Evolutionary conservation across 1,284 basidiomycete species (phyloP), one percentile per base, ranked within the genome.

Genomic region (Sporisorium reilianum): DNA sequence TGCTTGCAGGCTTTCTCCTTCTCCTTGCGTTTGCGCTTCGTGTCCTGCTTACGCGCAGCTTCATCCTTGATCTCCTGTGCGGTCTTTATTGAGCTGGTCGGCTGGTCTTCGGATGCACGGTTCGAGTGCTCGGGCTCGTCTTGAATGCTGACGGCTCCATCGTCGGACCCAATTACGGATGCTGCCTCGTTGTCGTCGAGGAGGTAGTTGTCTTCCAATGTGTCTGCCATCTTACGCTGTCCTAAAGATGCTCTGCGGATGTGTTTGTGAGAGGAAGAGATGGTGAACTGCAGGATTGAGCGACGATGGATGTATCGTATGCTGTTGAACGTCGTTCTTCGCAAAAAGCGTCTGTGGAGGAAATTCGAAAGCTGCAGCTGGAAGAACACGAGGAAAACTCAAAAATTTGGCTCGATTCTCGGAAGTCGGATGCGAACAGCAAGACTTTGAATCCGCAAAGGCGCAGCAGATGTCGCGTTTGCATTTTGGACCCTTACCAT

Each of bases 181-280:
- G 16, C 55, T 28, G 61, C 60, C 36, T 75, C 64, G n/a, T 69
- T 48, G 18, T 78, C 78, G n/a, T 78, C 79, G 5, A 81, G 40
- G 30, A 76, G 55, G 22, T 77, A 74, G 30, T 80, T 79, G 55
- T 81, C 78, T 55, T 79, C 75, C 41, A 81, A 40, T 7, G 75
- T 75, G 65, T 81, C 79, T 2, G 70, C 79, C 79, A 81, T 81
- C 8, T 70, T 70, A 11, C 48, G 30, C 10, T 32, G 25, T n/a
- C 14, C n/a, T 38, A 1, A n/a, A 16, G 8, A 3, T 22, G 49
- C 32, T 38, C 34, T 51, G 30, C 28, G 5, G 30, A 12, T 23
- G 48, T 5, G 18, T 34, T 16, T 38, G 26, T 16, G 46, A 30
- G 12, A 32, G 20, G 38, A 3, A 34, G 12, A 5, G 45, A 46